Evolutionary conservation across 164 flowering plant genomes (phyloP).

Genomic region (Vitis labrusca): DNA sequence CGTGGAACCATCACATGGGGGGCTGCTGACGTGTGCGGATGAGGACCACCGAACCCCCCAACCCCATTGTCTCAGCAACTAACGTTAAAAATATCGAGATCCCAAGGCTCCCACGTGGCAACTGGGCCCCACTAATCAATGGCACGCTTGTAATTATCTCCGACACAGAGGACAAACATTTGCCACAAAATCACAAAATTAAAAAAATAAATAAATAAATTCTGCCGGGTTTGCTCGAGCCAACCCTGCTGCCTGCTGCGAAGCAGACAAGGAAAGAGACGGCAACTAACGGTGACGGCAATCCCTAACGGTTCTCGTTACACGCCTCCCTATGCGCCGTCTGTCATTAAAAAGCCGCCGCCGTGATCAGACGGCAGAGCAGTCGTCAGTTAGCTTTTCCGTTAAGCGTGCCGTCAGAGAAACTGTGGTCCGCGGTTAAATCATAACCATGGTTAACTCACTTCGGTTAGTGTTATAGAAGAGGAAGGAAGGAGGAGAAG

Average conservation of each 20-base stretch:
- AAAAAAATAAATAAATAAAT: conserved; percentile 9
- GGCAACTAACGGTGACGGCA: conserved; percentile 30
- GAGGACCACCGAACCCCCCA: conserved; percentile 12
- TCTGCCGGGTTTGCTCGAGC: conserved; percentile 40
- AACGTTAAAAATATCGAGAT: conserved; percentile 1
- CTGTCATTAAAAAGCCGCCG: not conserved
- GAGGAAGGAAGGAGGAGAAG: not conserved
- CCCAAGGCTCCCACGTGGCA: conserved; percentile 15
- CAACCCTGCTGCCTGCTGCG: conserved; percentile 38
- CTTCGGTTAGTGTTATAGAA: conserved; percentile 9
- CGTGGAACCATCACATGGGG: not conserved
- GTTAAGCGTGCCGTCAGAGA: conserved; percentile 10
- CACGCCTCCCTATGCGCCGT: conserved; percentile 25
- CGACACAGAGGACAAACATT: not conserved
- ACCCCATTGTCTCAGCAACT: conserved; percentile 3
- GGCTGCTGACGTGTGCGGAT: conserved; percentile 10
- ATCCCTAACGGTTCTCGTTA: not conserved
- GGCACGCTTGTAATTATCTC: conserved; percentile 11
- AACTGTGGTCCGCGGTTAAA: conserved; percentile 10
- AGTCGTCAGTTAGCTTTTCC: not conserved
- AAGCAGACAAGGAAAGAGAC: conserved; percentile 39
- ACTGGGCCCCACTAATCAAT: conserved; percentile 10
- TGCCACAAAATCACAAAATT: no score
- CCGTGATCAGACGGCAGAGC: conserved; percentile 17
- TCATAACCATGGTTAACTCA: conserved; percentile 24